A percentile compares a stretch with the other conserved stretches of the same genome.
phyloP scores from a whole-genome alignment of 345 rosid genomes.

The Populus euphratica region DNA sequence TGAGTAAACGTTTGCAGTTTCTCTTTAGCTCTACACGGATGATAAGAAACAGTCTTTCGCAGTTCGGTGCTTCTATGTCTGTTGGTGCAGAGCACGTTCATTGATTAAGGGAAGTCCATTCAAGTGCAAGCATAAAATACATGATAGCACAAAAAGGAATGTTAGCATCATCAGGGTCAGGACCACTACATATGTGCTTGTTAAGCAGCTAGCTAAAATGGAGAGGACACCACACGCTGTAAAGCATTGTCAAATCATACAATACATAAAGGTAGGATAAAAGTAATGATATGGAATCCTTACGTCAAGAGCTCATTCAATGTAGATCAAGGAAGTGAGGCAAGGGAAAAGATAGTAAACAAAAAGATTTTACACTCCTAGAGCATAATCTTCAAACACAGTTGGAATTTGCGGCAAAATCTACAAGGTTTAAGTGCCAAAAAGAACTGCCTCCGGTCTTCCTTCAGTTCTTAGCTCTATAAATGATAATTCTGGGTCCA shows the following conservation, averaged over 20 bases:
- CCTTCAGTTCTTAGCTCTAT: neutral
- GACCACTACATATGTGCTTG: neutral
- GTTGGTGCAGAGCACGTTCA: neutral
- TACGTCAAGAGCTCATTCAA: neutral
- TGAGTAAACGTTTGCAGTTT: neutral
- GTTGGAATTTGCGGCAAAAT: neutral
- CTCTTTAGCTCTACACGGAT: neutral
- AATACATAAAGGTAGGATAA: neutral
- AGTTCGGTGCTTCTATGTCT: neutral
- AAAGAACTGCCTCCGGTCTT: neutral
- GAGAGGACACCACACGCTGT: conserved; percentile 10
- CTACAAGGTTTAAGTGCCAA: neutral
- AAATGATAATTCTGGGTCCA: neutral
- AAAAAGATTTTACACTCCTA: neutral
- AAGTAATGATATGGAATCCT: neutral
- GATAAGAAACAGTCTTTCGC: neutral
- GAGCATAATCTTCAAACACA: neutral
- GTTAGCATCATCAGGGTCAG: neutral
- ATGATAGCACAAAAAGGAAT: neutral
- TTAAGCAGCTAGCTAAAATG: neutral
- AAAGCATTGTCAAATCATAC: neutral
- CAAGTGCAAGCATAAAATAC: neutral
- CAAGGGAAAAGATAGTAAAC: neutral
- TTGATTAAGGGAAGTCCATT: neutral
- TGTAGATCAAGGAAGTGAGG: neutral